Percentiles rank a stretch among this genome's conserved stretches.
Conservation (phyloP, 176 grass and related monocot species). For the Rhynchospora breviuscula region DNA sequence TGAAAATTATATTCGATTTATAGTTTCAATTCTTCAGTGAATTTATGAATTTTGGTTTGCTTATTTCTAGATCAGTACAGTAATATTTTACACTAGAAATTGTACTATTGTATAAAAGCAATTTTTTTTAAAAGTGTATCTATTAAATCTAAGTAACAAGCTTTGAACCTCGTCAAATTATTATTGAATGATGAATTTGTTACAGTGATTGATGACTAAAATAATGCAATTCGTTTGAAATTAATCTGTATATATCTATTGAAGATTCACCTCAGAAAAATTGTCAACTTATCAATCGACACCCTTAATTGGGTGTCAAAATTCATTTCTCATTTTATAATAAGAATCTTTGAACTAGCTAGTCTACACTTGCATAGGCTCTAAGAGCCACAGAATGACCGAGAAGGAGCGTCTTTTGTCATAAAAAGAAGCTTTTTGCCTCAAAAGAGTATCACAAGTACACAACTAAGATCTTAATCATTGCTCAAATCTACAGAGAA, state of each 20-base stretch:
- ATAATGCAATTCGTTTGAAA: not conserved
- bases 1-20: not conserved
- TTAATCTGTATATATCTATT: not conserved
- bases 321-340: not conserved
- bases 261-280: not conserved
- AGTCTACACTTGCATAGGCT: not conserved
- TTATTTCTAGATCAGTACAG: not conserved
- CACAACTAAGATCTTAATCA: slow-evolving; percentile 14
- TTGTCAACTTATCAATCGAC: not conserved
- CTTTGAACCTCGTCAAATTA: not conserved
- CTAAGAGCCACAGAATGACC: not conserved
- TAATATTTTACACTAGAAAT: too few species aligned
- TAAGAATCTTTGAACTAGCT: not conserved
- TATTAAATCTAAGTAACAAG: not conserved
- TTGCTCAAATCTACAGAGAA: slow-evolving; percentile 1
- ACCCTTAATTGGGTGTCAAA: not conserved
- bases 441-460: not conserved
- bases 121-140: not conserved
- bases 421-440: not conserved
- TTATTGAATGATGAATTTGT: not conserved
- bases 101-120: too few species aligned
- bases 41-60: not conserved
- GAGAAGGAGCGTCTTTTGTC: too few species aligned
- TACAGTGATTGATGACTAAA: not conserved
- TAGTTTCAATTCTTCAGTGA: not conserved